Conservation (phyloP, 345 rosid genomes). For the Viola odorata region DNA sequence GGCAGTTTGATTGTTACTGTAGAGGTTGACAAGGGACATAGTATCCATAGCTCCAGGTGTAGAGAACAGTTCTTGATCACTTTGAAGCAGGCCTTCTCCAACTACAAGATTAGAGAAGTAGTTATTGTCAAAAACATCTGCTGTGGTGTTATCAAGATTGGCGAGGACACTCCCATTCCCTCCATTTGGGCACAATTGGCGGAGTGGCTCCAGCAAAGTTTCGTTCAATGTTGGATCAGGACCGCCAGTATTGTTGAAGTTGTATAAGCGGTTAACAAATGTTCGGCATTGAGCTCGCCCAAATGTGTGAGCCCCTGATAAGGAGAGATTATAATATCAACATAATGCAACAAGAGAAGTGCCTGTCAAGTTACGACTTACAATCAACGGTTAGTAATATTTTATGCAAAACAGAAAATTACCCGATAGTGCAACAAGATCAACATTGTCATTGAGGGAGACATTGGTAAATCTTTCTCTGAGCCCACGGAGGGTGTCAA, state of each 20-base stretch:
- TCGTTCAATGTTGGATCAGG: slow-evolving; percentile 52
- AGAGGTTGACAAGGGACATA: slow-evolving; percentile 33
- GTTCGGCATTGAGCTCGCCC: slow-evolving; percentile 43
- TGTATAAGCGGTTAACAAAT: slow-evolving; percentile 36
- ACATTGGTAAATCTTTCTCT: slow-evolving; percentile 11
- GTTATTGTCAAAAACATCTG: slow-evolving; percentile 41
- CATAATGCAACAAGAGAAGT: not conserved
- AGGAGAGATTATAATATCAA: not conserved
- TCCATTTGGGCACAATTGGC: slow-evolving; percentile 43
- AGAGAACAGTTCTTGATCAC: slow-evolving; percentile 54
- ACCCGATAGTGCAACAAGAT: slow-evolving; percentile 27
- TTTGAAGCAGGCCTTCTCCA: slow-evolving; percentile 45
- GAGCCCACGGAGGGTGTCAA: not conserved
- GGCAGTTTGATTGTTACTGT: slow-evolving; percentile 33
- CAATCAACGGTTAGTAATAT: not conserved
- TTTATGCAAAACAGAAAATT: not conserved
- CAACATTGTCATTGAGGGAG: slow-evolving; percentile 20
- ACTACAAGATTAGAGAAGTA: slow-evolving; percentile 47
- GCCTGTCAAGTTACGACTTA: not conserved
- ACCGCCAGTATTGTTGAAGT: slow-evolving; percentile 33
- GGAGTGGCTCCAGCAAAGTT: slow-evolving; percentile 32
- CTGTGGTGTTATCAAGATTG: slow-evolving; percentile 45
- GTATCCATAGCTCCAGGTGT: slow-evolving; percentile 41
- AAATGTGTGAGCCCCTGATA: slow-evolving; percentile 61
- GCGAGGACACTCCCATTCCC: slow-evolving; percentile 30